phyloP scores from a whole-genome alignment of 345 rosid species.

The Carallia pectinifolia region DNA sequence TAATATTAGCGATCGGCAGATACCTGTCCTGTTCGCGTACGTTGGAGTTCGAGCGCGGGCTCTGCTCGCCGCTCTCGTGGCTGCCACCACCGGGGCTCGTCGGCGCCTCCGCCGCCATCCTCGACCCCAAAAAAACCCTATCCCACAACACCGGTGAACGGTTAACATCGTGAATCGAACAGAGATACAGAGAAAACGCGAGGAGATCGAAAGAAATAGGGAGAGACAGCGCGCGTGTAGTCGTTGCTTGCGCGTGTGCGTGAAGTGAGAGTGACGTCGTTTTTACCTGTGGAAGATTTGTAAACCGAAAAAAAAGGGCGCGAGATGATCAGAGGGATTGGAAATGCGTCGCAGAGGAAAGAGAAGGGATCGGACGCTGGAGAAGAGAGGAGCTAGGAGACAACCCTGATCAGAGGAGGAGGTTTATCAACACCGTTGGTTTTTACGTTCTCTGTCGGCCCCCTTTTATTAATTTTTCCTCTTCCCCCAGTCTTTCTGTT shows the following conservation, averaged over 20 bases:
- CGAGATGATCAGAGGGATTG: conserved; percentile 47
- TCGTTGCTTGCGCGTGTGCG: conserved; percentile 15
- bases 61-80: conserved; percentile 88
- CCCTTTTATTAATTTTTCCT: too few species aligned
- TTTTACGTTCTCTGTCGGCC: conserved; percentile 4
- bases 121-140: conserved; percentile 27
- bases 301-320: conserved; percentile 43
- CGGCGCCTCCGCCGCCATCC: conserved; percentile 57
- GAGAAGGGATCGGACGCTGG: conserved; percentile 90
- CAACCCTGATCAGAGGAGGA: conserved; percentile 52
- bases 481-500: too few species aligned
- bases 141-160: conserved; percentile 3
- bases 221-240: conserved; percentile 1
- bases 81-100: conserved; percentile 72
- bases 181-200: neutral
- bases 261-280: neutral
- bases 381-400: conserved; percentile 58
- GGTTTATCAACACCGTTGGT: conserved; percentile 79
- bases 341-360: conserved; percentile 39
- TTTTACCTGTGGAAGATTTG: neutral
- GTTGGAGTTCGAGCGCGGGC: conserved; percentile 57
- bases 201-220: neutral
- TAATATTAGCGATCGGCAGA: conserved; percentile 91
- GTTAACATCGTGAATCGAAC: neutral
- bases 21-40: conserved; percentile 94